Percentiles rank a stretch among this genome's conserved stretches.
These are phyloP conservation scores for Trichoderma brevicompactum DNA, from an alignment of 2,329 filamentous ascomycete species.

Conservation along the genomic window DNA sequence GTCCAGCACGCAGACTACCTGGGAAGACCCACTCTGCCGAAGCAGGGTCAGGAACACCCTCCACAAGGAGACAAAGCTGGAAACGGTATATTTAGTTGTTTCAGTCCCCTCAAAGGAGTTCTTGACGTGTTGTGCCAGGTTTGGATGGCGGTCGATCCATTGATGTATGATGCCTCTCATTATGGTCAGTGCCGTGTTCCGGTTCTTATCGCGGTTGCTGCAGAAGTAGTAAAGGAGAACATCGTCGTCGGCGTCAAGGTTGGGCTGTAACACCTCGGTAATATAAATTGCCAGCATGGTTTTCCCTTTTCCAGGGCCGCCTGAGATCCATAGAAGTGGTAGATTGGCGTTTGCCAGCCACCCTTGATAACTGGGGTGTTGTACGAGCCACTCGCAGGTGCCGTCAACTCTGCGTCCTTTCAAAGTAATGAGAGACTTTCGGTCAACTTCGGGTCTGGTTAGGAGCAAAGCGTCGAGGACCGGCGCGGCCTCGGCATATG, in stretches of 20 bases:
- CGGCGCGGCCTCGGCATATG: constrained; percentile 9
- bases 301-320: constrained; percentile 15
- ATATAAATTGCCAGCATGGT: constrained; percentile 20
- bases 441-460: constrained; percentile 9
- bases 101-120: constrained; percentile 6
- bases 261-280: constrained; percentile 2
- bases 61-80: constrained; percentile 17
- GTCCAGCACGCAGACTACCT: constrained; percentile 18
- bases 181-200: constrained; percentile 11
- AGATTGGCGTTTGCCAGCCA: constrained; percentile 2
- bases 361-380: constrained; percentile 9
- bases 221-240: constrained; percentile 20
- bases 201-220: constrained; percentile 16
- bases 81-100: constrained; percentile 21
- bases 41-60: constrained; percentile 15
- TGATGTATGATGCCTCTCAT: constrained; percentile 25
- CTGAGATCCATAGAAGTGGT: constrained; percentile 17
- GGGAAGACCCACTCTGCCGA: constrained; percentile 6
- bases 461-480: constrained; percentile 6
- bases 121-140: constrained; percentile 5
- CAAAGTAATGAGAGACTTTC: constrained; percentile 11
- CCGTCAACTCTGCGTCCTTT: constrained; percentile 18
- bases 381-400: constrained; percentile 18
- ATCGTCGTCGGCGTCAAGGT: background rate
- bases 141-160: constrained; percentile 11